Percentiles rank a stretch among this genome's conserved stretches.
Evolutionary conservation across 331 rosid species (phyloP).

Genomic region (Acacia pycnantha): DNA sequence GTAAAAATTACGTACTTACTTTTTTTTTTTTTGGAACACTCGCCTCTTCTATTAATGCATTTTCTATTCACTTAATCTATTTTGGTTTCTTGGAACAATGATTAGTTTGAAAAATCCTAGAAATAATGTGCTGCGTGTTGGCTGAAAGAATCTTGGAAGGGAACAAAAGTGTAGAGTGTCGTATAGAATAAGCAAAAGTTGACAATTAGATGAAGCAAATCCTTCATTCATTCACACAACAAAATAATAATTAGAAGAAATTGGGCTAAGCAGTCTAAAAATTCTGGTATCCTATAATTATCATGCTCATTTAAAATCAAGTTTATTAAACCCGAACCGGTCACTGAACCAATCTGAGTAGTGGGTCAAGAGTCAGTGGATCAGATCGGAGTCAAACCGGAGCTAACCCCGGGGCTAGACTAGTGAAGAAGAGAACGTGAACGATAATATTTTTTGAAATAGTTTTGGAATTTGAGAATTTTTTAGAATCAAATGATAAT

Average conservation of each 20-base stretch:
- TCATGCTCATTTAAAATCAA: too few relatives aligned
- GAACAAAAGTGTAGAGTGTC: background rate
- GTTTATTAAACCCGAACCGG: too few relatives aligned
- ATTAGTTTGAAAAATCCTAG: background rate
- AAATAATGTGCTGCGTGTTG: background rate
- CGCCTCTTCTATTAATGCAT: background rate
- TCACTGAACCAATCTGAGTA: too few relatives aligned
- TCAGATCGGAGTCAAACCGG: rapidly evolving
- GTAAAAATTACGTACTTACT: background rate
- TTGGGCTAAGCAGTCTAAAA: background rate
- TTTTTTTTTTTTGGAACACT: background rate
- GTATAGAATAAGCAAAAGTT: background rate
- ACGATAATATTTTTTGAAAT: too few relatives aligned
- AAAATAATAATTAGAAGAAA: background rate
- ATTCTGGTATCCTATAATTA: background rate
- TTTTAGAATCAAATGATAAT: too few relatives aligned
- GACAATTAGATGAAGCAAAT: background rate
- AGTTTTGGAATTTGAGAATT: too few relatives aligned
- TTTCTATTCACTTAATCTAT: background rate
- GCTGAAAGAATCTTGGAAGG: background rate
- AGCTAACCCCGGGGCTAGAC: too few relatives aligned
- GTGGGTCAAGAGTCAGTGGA: too few relatives aligned
- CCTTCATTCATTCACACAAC: background rate
- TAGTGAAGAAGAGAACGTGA: too few relatives aligned
- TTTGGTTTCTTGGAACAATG: background rate